phyloP scores from a whole-genome alignment of 768 basidiomycete genomes.

The Brasilioporus rufonigricans region DNA sequence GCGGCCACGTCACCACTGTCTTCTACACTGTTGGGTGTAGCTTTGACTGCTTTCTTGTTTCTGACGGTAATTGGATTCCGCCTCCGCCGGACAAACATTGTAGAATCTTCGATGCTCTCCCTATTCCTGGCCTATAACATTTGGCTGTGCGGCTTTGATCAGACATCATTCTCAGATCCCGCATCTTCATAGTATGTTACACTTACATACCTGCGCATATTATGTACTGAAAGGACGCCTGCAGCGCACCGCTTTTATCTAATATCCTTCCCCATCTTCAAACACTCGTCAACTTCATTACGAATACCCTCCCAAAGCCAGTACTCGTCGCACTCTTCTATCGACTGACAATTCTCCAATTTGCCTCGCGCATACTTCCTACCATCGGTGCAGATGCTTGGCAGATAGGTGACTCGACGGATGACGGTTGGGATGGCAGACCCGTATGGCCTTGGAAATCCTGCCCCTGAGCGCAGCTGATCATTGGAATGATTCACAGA shows the following conservation, averaged over 20 bases:
- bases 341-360: conserved; percentile 75
- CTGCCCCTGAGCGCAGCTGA: conserved; percentile 7
- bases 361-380: conserved; percentile 79
- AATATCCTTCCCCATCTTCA: conserved; percentile 83
- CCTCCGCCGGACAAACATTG: conserved; percentile 84
- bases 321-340: conserved; percentile 78
- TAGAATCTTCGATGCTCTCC: conserved; percentile 86
- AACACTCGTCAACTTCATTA: conserved; percentile 75
- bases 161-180: conserved; percentile 67
- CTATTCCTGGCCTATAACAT: conserved; percentile 89
- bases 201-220: not conserved
- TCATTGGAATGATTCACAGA: conserved; percentile 40
- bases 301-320: conserved; percentile 83
- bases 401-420: conserved; percentile 63
- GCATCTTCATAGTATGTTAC: conserved; percentile 71
- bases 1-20: conserved; percentile 83
- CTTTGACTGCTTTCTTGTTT: conserved; percentile 86
- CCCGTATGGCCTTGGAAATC: conserved; percentile 46
- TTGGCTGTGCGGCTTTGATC: conserved; percentile 85
- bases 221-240: conserved; percentile 7
- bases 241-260: conserved; percentile 69
- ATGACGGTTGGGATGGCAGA: conserved; percentile 65
- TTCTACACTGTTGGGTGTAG: conserved; percentile 85
- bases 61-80: conserved; percentile 90
- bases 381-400: conserved; percentile 81